Evolutionary conservation across 176 grass and related monocot genomes (phyloP).

Genomic region (Musa schizocarpa): DNA sequence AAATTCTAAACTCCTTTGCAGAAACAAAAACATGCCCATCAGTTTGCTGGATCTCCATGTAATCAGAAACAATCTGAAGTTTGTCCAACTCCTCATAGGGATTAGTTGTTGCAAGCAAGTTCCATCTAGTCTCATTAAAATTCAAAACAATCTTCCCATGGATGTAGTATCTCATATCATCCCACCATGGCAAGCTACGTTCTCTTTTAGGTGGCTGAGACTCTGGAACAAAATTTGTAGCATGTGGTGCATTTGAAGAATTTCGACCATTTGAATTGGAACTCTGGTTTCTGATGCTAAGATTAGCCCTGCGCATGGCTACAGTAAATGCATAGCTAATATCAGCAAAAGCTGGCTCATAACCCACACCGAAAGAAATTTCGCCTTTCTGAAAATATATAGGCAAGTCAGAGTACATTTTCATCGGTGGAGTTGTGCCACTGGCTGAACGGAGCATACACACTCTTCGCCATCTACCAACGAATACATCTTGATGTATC

Average conservation of each 20-base stretch:
- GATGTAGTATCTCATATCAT: constrained; percentile 95
- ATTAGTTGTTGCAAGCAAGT: constrained; percentile 78
- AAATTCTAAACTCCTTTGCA: constrained; percentile 86
- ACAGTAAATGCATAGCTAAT: constrained; percentile 97
- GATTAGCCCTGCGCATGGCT: constrained; percentile 71
- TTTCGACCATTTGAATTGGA: constrained; percentile 15
- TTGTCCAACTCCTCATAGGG: constrained; percentile 89
- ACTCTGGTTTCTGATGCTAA: constrained; percentile 55
- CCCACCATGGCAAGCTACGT: constrained; percentile 98
- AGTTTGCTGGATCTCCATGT: constrained; percentile 95
- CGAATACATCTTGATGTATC: constrained; percentile 86
- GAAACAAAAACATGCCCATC: constrained; percentile 86
- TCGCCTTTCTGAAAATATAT: constrained; percentile 92
- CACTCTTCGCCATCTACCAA: constrained; percentile 93
- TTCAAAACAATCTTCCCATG: constrained; percentile 81
- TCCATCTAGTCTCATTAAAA: constrained; percentile 85
- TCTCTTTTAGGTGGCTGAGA: constrained; percentile 69
- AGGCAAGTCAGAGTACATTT: constrained; percentile 97
- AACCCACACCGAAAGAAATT: constrained; percentile 96
- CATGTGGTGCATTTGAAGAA: neutral
- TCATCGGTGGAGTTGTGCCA: constrained; percentile 90
- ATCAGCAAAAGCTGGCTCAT: constrained; percentile 96
- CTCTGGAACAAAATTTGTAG: constrained; percentile 14
- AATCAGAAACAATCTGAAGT: constrained; percentile 88
- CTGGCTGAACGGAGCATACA: constrained; percentile 91